Percentiles rank a stretch among this genome's conserved stretches.
Conservation (phyloP, 73 alveolate species). For the Symbiodinium pilosum region DNA sequence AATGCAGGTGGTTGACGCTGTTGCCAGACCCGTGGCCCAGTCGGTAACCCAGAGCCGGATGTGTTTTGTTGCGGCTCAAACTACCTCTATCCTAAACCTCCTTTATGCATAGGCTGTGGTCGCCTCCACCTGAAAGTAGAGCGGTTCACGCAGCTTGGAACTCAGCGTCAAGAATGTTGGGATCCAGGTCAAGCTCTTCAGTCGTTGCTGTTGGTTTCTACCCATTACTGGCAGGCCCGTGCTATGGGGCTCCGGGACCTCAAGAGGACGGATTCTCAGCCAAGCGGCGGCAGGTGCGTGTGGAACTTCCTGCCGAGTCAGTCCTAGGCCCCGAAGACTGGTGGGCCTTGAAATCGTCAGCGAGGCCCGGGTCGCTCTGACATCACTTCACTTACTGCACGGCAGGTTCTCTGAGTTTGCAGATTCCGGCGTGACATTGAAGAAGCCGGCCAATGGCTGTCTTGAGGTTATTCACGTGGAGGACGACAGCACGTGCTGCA, state of each 20-base stretch:
- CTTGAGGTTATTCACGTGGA: constrained; percentile 59
- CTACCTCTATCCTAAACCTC: too few relatives aligned
- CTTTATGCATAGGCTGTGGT: constrained; percentile 39
- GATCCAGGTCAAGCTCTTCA: background rate
- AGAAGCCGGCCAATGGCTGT: background rate
- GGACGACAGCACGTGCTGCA: constrained; percentile 75
- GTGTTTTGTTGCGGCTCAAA: background rate
- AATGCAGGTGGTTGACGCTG: constrained; percentile 66
- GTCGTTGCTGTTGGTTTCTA: too few relatives aligned
- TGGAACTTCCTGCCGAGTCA: background rate
- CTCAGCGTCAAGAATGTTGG: background rate
- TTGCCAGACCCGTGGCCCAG: constrained; percentile 88
- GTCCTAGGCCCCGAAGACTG: constrained; percentile 85
- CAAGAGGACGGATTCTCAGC: constrained; percentile 38
- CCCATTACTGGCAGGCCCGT: background rate
- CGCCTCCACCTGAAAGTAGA: constrained; percentile 56
- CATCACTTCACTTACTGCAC: background rate
- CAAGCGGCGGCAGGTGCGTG: too few relatives aligned
- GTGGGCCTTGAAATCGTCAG: constrained; percentile 77
- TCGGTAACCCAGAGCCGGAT: background rate
- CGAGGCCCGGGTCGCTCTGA: constrained; percentile 6
- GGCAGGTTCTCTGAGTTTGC: background rate
- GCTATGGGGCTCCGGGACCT: constrained; percentile 89
- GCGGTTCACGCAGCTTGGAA: constrained; percentile 20
- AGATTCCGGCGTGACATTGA: background rate